phyloP scores from a whole-genome alignment of 805 yeast genomes.

The Pachysolen tannophilus region DNA sequence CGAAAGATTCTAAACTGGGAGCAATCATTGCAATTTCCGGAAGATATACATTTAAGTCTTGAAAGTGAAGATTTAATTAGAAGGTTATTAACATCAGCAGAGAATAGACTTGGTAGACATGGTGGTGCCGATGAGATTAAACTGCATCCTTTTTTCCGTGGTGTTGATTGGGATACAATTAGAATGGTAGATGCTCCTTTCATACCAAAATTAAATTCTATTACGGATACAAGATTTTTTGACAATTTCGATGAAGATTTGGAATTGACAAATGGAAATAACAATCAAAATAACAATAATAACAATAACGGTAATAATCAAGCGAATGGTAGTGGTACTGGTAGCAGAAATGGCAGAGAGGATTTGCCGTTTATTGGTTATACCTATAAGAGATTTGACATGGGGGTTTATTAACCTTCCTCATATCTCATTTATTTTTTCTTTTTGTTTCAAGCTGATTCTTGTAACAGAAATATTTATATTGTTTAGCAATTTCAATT shows the following conservation, averaged over 20 bases:
- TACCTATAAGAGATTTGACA: conserved; percentile 88
- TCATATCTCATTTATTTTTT: neutral
- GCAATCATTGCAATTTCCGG: conserved; percentile 82
- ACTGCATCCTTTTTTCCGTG: conserved; percentile 85
- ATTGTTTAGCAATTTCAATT: too few relatives aligned
- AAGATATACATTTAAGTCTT: conserved; percentile 80
- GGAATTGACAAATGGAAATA: conserved; percentile 4
- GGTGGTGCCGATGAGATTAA: conserved; percentile 93
- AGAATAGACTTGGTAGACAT: conserved; percentile 73
- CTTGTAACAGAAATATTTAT: too few relatives aligned
- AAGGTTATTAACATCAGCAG: conserved; percentile 67
- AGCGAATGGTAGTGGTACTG: conserved; percentile 28
- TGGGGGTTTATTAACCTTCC: conserved; percentile 8
- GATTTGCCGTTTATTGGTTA: conserved; percentile 97
- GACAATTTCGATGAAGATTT: conserved; percentile 9
- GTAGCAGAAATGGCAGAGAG: conserved; percentile 62
- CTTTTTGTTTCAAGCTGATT: too few relatives aligned
- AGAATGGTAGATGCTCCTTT: conserved; percentile 88
- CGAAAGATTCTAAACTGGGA: conserved; percentile 88
- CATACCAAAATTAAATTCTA: conserved; percentile 82
- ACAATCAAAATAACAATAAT: conserved; percentile 4
- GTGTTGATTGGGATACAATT: conserved; percentile 92
- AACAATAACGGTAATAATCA: conserved; percentile 18
- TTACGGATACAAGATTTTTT: conserved; percentile 96
- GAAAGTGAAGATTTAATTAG: conserved; percentile 85